Conservation (phyloP, 345 rosid genomes). For the Melaleuca alternifolia region DNA sequence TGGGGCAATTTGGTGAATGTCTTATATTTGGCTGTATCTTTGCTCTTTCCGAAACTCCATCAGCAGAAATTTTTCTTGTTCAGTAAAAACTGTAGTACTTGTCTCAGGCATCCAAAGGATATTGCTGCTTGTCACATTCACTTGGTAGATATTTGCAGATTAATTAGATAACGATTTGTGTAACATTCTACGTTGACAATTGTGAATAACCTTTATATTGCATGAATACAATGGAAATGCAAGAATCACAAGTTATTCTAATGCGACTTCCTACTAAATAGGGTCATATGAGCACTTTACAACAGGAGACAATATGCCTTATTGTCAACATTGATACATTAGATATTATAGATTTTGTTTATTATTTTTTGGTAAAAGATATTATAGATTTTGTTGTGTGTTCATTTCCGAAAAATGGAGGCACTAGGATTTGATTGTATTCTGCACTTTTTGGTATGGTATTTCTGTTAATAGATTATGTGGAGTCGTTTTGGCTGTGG, state of each 20-base stretch:
- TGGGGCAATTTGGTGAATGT: background rate
- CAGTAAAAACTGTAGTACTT: background rate
- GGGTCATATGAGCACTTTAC: background rate
- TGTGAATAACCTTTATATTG: background rate
- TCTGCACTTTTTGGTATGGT: background rate
- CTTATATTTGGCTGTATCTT: background rate
- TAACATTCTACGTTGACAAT: background rate
- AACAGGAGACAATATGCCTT: background rate
- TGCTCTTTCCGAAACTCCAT: background rate
- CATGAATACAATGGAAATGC: too few species aligned
- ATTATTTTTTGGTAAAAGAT: too few species aligned
- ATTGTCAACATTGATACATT: background rate
- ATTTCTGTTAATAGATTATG: constrained; percentile 23
- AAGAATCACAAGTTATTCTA: background rate
- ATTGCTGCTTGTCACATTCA: background rate
- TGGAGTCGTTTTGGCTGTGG: constrained; percentile 18
- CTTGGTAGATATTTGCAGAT: background rate
- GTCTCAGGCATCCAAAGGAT: background rate
- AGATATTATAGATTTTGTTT: background rate
- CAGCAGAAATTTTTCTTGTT: background rate
- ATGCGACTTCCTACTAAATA: background rate
- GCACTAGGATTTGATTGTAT: background rate
- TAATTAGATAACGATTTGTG: background rate
- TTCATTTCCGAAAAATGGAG: background rate
- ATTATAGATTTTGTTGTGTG: too few species aligned